These are phyloP conservation scores for Macrocybe sp. DNA, from an alignment of 1,284 basidiomycete genomes.

Conservation along the genomic window DNA sequence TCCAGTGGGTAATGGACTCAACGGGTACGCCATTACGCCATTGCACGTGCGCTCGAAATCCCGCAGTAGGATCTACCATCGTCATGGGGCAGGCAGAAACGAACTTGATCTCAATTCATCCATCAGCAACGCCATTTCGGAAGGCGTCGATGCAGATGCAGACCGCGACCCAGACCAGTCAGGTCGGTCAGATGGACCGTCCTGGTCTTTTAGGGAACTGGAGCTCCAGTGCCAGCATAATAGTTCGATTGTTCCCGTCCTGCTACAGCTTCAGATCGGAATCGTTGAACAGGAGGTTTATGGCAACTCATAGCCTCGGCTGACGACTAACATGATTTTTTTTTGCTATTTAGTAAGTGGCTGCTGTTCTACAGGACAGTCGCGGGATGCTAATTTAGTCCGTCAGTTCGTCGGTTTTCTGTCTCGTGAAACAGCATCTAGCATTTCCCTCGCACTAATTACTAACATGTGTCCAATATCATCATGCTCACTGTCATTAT, in stretches of 20 bases:
- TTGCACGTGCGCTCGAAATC: constrained; percentile 62
- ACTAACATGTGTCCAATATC: too few relatives aligned
- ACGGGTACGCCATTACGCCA: constrained; percentile 12
- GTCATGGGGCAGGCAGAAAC: constrained; percentile 52
- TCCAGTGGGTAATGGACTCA: constrained; percentile 5
- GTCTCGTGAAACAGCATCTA: too few relatives aligned
- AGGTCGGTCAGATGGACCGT: constrained; percentile 35
- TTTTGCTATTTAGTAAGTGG: neutral
- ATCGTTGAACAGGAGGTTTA: constrained; percentile 28
- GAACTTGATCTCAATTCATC: constrained; percentile 46
- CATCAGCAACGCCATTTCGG: constrained; percentile 10
- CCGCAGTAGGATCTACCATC: constrained; percentile 61
- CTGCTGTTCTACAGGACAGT: too few relatives aligned
- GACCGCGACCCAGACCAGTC: constrained; percentile 24
- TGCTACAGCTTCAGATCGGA: constrained; percentile 47
- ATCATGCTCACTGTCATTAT: too few relatives aligned
- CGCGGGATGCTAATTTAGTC: too few relatives aligned
- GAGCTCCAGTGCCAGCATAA: constrained; percentile 69
- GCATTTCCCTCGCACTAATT: too few relatives aligned
- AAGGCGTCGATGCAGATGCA: constrained; percentile 31
- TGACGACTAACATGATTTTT: neutral
- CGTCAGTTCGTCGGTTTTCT: too few relatives aligned
- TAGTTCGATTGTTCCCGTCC: constrained; percentile 57
- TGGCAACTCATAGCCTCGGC: constrained; percentile 8
- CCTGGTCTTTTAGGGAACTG: constrained; percentile 66